Percentiles rank a stretch among this genome's conserved stretches.
Evolutionary conservation across 148 eudicot species (phyloP).

Genomic region (Vaccinium myrtillus): DNA sequence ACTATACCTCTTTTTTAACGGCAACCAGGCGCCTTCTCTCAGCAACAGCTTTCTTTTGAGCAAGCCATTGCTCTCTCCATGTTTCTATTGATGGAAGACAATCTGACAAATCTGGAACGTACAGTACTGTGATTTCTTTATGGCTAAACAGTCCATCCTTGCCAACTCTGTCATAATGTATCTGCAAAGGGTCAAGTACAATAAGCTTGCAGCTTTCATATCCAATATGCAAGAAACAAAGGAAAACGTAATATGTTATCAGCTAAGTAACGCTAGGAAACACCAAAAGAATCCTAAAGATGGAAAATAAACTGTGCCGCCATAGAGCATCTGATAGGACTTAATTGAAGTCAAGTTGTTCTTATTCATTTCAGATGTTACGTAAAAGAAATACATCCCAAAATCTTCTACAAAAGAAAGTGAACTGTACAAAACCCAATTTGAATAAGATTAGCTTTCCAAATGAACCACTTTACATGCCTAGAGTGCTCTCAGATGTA

Average conservation of each 20-base stretch:
- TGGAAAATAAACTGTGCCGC: background rate
- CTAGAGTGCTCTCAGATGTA: background rate
- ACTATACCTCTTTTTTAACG: conserved; percentile 56
- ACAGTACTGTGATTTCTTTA: conserved; percentile 84
- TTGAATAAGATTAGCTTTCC: background rate
- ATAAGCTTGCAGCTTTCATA: conserved; percentile 4
- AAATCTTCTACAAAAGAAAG: background rate
- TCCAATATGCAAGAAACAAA: conserved; percentile 6
- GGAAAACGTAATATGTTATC: background rate
- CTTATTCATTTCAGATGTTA: background rate
- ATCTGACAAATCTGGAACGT: conserved; percentile 81
- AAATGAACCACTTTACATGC: background rate
- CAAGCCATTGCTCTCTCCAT: conserved; percentile 90
- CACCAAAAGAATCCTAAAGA: background rate
- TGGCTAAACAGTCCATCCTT: conserved; percentile 89
- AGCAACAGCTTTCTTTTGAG: conserved; percentile 63
- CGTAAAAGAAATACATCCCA: background rate
- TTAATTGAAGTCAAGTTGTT: background rate
- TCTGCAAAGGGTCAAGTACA: conserved; percentile 44
- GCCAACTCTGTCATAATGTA: conserved; percentile 94
- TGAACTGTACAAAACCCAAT: background rate
- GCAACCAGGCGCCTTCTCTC: conserved; percentile 58
- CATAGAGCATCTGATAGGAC: background rate
- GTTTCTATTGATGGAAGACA: conserved; percentile 81
- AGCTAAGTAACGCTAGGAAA: background rate